Base-by-base conservation (phyloP, 495 filamentous ascomycete genomes). In the Aspergillus ostianus region DNA sequence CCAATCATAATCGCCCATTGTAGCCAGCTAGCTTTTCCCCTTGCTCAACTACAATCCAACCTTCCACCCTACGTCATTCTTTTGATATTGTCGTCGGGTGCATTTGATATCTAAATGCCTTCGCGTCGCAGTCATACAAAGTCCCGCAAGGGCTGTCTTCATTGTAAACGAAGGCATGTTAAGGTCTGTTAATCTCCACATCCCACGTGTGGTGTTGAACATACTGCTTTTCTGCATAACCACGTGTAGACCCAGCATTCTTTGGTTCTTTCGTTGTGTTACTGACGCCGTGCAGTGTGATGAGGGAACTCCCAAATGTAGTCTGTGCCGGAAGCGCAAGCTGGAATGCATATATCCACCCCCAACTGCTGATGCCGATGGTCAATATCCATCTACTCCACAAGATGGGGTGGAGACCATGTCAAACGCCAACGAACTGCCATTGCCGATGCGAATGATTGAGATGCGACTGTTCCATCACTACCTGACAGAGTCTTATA, bases 381-480 rank as follows among this genome's bases (percentile, higher is more conserved):
- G 68, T 27, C 67, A 67, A 36, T 51, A 63, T 5, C 67, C 70
- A 0, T 60, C 63, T 2, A 62, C 64, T 2, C 61, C 63, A 4
- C 68, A 67, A 21, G 73, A 71, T 49, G 58, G 48, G 3, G 58
- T 32, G 48, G 65, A 71, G 15, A 8, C 50, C 10, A 54, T 36
- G 36, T 52, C 62, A 0, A 50, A 58, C 5, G 21, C 58, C 3
- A 58, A 41, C 0, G 64, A 63, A 21, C 47, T 57, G 27, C 52
- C 67, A 18, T 56, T 62, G 46, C 57, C 66, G 3, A 70, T 64
- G 13, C 61, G 75, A 9, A 69, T 75, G 71, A 57, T 76, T 8
- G 75, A 78, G 55, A 74, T 74, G 61, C 66, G 68, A 21, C 66
- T 78, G 12, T 66, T 76, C n/a, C 75, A 78, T 54, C 71, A 74